Evolutionary conservation across 305 asterid genomes (phyloP).

Genomic region (Fraxinus velutina): DNA sequence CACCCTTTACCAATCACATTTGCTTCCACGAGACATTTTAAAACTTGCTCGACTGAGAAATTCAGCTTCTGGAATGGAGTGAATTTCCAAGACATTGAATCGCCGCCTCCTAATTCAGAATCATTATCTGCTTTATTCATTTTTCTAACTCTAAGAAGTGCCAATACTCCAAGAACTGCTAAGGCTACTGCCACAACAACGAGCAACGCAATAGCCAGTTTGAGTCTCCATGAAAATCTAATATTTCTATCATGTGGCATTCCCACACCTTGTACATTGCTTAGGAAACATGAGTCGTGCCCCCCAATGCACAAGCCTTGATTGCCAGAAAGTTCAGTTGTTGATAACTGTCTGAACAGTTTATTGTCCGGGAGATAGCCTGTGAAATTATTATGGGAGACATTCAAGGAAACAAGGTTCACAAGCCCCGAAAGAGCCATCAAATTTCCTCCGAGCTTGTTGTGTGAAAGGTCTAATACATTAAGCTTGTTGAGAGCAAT

Average conservation of each 20-base stretch:
- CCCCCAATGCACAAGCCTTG: conserved; percentile 56
- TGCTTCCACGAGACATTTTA: conserved; percentile 59
- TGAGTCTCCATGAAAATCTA: conserved; percentile 56
- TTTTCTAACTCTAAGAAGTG: conserved; percentile 50
- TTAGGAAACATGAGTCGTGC: conserved; percentile 62
- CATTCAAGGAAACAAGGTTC: conserved; percentile 67
- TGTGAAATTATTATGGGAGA: conserved; percentile 74
- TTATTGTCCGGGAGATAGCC: conserved; percentile 79
- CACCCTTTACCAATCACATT: conserved; percentile 87
- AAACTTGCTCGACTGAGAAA: conserved; percentile 59
- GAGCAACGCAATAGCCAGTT: conserved; percentile 55
- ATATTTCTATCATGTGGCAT: conserved; percentile 12
- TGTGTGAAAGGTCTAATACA: conserved; percentile 65
- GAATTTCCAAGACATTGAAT: conserved; percentile 57
- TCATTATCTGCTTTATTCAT: conserved; percentile 47
- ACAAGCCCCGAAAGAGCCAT: conserved; percentile 61
- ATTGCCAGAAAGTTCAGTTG: conserved; percentile 58
- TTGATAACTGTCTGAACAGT: conserved; percentile 68
- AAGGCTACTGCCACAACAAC: conserved; percentile 39
- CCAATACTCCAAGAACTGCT: conserved; percentile 56
- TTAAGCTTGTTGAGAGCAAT: conserved; percentile 57
- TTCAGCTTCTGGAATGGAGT: conserved; percentile 75
- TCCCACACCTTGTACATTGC: conserved; percentile 29
- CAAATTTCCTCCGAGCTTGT: conserved; percentile 63
- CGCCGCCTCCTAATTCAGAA: conserved; percentile 58